Percentiles rank a stretch among this genome's conserved stretches.
Conservation (phyloP, 2,329 filamentous ascomycete genomes). For the Neofusicoccum parvum region DNA sequence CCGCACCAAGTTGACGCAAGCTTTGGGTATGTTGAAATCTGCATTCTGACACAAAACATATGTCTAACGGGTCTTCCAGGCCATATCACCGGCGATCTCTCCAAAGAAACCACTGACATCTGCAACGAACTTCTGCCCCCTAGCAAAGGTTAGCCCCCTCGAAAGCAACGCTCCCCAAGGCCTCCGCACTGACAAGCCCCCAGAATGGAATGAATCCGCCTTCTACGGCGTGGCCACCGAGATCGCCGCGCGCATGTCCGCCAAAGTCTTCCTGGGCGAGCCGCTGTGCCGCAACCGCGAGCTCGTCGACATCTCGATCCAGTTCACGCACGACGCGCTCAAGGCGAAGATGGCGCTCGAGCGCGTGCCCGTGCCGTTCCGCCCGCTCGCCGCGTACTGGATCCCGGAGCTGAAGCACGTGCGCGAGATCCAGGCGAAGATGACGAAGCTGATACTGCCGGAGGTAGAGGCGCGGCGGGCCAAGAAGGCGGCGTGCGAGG, state of each 20-base stretch:
- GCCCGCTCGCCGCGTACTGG: conserved; percentile 36
- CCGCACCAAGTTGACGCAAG: not conserved
- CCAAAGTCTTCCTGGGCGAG: conserved; percentile 44
- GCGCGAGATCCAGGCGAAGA: conserved; percentile 32
- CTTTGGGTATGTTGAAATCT: not conserved
- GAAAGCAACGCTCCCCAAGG: not conserved
- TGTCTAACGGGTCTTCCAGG: not conserved
- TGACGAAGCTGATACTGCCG: conserved; percentile 37
- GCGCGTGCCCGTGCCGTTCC: conserved; percentile 37
- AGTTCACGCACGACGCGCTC: conserved; percentile 41
- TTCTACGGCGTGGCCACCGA: conserved; percentile 32
- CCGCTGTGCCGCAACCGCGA: conserved; percentile 39
- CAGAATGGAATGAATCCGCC: conserved; percentile 23
- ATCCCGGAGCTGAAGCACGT: conserved; percentile 39
- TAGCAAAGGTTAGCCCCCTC: not conserved
- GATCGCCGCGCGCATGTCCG: conserved; percentile 44
- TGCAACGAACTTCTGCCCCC: not conserved
- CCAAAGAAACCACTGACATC: not conserved
- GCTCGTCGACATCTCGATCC: conserved; percentile 40
- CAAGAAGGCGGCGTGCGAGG: conserved; percentile 20
- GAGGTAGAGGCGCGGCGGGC: conserved; percentile 33
- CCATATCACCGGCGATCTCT: not conserved
- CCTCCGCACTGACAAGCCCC: not conserved
- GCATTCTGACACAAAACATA: not conserved
- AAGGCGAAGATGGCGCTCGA: conserved; percentile 36